These are phyloP conservation scores for Corylus heterophylla DNA, from an alignment of 306 rosid genomes.

Conservation along the genomic window DNA sequence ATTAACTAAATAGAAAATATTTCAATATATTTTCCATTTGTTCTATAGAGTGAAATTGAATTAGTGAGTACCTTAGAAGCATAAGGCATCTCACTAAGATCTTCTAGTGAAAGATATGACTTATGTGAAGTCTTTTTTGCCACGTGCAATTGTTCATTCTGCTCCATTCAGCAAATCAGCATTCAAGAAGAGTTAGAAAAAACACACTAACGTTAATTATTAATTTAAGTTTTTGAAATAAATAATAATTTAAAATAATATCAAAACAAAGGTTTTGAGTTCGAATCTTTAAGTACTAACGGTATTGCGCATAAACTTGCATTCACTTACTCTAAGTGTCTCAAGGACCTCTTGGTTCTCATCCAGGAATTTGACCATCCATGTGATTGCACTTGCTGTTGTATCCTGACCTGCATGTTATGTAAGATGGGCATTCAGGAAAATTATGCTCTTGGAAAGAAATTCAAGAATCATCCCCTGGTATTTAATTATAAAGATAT, in stretches of 20 bases:
- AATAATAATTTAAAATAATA: too few relatives aligned
- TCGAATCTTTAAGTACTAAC: too few relatives aligned
- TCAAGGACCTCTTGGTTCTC: slow-evolving; percentile 64
- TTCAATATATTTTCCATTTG: too few relatives aligned
- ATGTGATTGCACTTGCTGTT: slow-evolving; percentile 75
- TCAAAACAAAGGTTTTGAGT: too few relatives aligned
- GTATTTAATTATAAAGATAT: neutral
- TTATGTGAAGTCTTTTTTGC: slow-evolving; percentile 21
- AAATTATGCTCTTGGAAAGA: neutral
- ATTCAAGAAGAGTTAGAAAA: neutral
- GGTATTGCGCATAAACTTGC: neutral
- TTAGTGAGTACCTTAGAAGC: slow-evolving; percentile 55
- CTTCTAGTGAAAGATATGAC: slow-evolving; percentile 52
- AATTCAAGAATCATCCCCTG: neutral
- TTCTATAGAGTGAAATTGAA: neutral
- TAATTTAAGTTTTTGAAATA: too few relatives aligned
- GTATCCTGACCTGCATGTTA: slow-evolving; percentile 69
- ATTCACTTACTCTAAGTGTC: slow-evolving; percentile 45
- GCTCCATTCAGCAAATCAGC: slow-evolving; percentile 26
- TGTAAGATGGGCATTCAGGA: neutral
- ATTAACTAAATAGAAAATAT: too few relatives aligned
- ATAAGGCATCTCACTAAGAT: slow-evolving; percentile 63
- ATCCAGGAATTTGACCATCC: slow-evolving; percentile 87
- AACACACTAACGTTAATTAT: neutral
- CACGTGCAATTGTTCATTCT: slow-evolving; percentile 66